Evolutionary conservation across 2,329 filamentous ascomycete species (phyloP), one percentile per base, ranked within the genome.

Genomic region (Penicillium sp.): DNA sequence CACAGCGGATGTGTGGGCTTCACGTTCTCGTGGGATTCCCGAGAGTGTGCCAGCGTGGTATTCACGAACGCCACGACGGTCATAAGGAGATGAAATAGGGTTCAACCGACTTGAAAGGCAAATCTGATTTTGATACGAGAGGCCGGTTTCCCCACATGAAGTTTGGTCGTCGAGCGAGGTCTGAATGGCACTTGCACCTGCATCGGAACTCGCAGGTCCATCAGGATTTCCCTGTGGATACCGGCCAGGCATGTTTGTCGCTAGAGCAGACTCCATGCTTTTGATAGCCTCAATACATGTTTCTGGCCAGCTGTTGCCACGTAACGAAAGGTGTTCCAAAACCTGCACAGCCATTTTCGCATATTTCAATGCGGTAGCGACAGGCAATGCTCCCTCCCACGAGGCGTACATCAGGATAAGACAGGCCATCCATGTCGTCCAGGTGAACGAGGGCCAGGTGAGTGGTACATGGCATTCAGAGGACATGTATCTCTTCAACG

Each of bases 401-500:
- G 80, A 81, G 4, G 82, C 83, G 55, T 83, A 82, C 3, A 83
- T 78, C 4, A 84, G 67, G 22, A 84, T 79, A 42, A 84, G 81
- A 1, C 80, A 80, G 59, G 81, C 83, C 64, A 84, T 84, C 82
- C 82, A 84, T 0, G 82, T 75, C 1, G 79, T 79, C 82, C 82
- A 84, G 0, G 82, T 84, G 42, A 82, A 82, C 0, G 81, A 82
- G 2, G 82, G 82, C 81, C 82, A 84, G 0, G 82, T 69, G 26
- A 84, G 68, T 0, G 80, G 77, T 6, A 33, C 62, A 58, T 59
- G 42, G 19, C 37, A 62, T 6, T 37, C 40, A 48, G 48, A 59
- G 40, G 62, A 70, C 62, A 62, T 67, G 54, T 69, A 70, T 55
- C 60, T 78, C 35, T 61, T 78, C 30, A 82, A 67, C 0, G 75